These are phyloP conservation scores for Dichomitus squalens DNA, from an alignment of 1,284 basidiomycete genomes.

Conservation along the genomic window DNA sequence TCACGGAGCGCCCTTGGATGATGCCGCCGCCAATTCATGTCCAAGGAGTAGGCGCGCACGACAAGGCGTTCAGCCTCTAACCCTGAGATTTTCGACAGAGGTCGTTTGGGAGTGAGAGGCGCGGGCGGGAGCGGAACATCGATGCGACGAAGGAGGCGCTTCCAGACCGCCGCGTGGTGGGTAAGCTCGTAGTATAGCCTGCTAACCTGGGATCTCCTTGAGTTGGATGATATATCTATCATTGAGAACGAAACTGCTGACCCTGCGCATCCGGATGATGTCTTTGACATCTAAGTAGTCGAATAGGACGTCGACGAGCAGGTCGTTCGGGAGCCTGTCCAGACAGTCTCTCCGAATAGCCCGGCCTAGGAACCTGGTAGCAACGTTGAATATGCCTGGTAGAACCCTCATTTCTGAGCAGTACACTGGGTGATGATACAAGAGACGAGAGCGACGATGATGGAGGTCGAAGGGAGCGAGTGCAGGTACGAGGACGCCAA, in stretches of 20 bases:
- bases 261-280: constrained; percentile 23
- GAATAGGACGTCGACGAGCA: constrained; percentile 23
- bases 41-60: constrained; percentile 58
- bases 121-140: constrained; percentile 61
- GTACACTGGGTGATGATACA: neutral
- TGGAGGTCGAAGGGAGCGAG: neutral
- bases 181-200: constrained; percentile 33
- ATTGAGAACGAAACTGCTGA: constrained; percentile 1
- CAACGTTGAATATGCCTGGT: neutral
- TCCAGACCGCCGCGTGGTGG: constrained; percentile 71
- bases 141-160: constrained; percentile 55
- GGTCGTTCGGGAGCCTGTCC: constrained; percentile 22
- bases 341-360: constrained; percentile 9
- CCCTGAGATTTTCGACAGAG: constrained; percentile 43
- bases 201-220: constrained; percentile 12
- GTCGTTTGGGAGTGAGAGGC: constrained; percentile 58
- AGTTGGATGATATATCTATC: neutral
- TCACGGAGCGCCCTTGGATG: constrained; percentile 26
- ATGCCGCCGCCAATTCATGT: constrained; percentile 37
- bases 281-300: constrained; percentile 20
- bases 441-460: neutral
- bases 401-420: constrained; percentile 1
- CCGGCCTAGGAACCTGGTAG: constrained; percentile 2
- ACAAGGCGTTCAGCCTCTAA: constrained; percentile 67
- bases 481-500: neutral